phyloP scores from a whole-genome alignment of 1,139 yeast species.

The Lodderomyces elongisporus region DNA sequence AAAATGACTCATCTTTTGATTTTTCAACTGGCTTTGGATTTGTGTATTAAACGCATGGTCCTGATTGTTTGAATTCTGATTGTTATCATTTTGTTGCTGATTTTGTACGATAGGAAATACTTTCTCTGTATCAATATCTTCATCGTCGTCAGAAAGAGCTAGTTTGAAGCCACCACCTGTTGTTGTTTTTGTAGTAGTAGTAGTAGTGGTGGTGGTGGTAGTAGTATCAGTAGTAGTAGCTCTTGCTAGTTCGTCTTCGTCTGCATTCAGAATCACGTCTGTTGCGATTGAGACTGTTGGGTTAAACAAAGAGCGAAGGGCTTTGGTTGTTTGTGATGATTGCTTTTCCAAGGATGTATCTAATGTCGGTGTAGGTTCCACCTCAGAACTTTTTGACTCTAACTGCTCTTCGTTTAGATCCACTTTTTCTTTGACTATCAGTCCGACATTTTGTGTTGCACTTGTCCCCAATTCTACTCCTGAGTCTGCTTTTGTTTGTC shows the following conservation, averaged over 20 bases:
- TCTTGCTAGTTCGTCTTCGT: not conserved
- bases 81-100: constrained; percentile 24
- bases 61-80: constrained; percentile 7
- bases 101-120: constrained; percentile 23
- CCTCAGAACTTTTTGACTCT: not conserved
- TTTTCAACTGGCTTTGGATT: constrained; percentile 5
- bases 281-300: constrained; percentile 19
- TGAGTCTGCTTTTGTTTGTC: not conserved
- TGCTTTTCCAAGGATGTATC: not conserved
- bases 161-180: constrained; percentile 23
- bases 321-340: constrained; percentile 41
- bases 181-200: constrained; percentile 5
- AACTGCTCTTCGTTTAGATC: constrained; percentile 26
- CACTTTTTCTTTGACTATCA: constrained; percentile 4
- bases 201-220: constrained; percentile 7
- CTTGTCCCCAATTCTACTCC: not conserved
- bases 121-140: constrained; percentile 28
- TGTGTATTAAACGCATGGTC: too few relatives aligned
- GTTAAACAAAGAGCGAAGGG: constrained; percentile 60
- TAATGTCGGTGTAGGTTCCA: not conserved
- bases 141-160: constrained; percentile 32
- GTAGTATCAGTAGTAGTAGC: too few relatives aligned
- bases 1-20: constrained; percentile 1
- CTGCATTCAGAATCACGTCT: too few relatives aligned
- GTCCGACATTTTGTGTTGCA: not conserved